Evolutionary conservation across 2,329 filamentous ascomycete genomes (phyloP).

Genomic region (Colletotrichum sp.): DNA sequence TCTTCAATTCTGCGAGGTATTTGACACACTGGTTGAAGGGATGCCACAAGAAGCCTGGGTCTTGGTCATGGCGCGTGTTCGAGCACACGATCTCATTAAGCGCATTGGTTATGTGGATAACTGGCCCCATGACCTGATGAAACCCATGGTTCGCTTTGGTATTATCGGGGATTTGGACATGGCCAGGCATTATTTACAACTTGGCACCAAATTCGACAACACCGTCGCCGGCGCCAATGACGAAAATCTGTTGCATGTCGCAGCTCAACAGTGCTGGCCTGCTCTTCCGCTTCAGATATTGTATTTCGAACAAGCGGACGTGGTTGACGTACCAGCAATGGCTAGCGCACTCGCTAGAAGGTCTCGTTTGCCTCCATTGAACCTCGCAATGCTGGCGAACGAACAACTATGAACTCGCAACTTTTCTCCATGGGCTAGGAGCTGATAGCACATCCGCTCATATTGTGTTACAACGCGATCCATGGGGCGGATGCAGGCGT

Average conservation of each 20-base stretch:
- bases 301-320: not conserved
- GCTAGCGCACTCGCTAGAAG: rapidly evolving
- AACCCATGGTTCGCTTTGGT: not conserved
- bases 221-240: not conserved
- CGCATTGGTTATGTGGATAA: not conserved
- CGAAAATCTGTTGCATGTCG: not conserved
- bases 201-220: not conserved
- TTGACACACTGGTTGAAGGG: not conserved
- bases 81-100: not conserved
- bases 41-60: not conserved
- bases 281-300: not conserved
- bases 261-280: not conserved
- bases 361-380: not conserved
- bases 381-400: not conserved
- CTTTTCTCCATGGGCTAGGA: not conserved
- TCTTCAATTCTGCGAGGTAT: not conserved
- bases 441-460: not conserved
- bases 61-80: not conserved
- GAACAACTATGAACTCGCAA: not conserved
- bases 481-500: not conserved
- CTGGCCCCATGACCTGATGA: not conserved
- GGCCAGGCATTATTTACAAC: not conserved
- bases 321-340: not conserved
- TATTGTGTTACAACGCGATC: not conserved
- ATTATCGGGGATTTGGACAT: not conserved